Conservation (phyloP, 345 rosid genomes). For the Clausena lansium region DNA sequence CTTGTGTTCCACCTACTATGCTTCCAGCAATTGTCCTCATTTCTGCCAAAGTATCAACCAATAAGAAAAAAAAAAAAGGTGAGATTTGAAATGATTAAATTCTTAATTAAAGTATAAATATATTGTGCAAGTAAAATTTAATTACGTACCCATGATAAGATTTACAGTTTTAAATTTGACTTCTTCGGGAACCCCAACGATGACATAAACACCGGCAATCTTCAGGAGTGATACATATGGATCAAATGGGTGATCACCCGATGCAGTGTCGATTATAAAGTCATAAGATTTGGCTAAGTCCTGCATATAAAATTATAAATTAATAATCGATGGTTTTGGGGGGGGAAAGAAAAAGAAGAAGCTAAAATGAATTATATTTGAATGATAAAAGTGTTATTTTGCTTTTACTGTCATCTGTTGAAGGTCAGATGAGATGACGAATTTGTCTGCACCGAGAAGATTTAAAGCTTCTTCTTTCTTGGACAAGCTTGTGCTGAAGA, state of each 20-base stretch:
- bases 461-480: slow-evolving; percentile 44
- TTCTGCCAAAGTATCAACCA: slow-evolving; percentile 8
- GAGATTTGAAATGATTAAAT: no score
- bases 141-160: background rate
- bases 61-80: no score
- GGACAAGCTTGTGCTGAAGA: slow-evolving; percentile 36
- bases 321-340: background rate
- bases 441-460: slow-evolving; percentile 35
- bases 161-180: background rate
- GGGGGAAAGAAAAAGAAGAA: background rate
- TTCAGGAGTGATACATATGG: slow-evolving; percentile 8
- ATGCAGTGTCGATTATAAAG: slow-evolving; percentile 34
- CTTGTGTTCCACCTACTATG: slow-evolving; percentile 24
- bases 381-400: background rate
- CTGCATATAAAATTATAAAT: background rate
- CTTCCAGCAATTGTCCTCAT: slow-evolving; percentile 32
- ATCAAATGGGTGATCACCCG: slow-evolving; percentile 39
- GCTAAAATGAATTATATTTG: background rate
- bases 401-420: slow-evolving; percentile 27
- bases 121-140: background rate
- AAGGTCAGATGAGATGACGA: slow-evolving; percentile 35
- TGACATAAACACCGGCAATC: background rate
- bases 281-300: slow-evolving; percentile 26
- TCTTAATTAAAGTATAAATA: no score
- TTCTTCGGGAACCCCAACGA: background rate